Evolutionary conservation across 768 basidiomycete species (phyloP), one percentile per base, ranked within the genome.

Genomic region (Lanmaoa pseudosensibilis): DNA sequence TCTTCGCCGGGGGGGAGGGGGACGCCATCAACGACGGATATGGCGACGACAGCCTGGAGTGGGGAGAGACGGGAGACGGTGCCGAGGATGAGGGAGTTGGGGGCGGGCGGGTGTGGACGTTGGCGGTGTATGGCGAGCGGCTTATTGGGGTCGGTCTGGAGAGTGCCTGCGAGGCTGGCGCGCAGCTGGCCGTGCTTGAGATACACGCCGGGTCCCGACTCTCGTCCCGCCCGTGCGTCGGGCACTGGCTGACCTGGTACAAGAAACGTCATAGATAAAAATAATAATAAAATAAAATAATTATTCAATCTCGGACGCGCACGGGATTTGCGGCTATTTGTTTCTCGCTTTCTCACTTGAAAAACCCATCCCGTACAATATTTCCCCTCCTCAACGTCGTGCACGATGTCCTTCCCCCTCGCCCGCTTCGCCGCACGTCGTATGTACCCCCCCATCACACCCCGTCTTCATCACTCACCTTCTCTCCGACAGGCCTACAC

Each of bases 1-100:
- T 96, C 94, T 69, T 95, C 93, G 30, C 92, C 90, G 9, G 78
- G 74, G 37, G 91, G 86, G 46, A 94, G 77, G 2, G 92, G 91
- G 15, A 89, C 77, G 16, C 89, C 92, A 65, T 97, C 93, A 39
- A 95, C 92, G 8, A 93, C 88, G 23, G 86, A 83, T 61, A 97
- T 93, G 3, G 90, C 86, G 19, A 97, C 73, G 51, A 85, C 78
- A 1, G 94, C 94, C 70, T 95, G 92, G 56, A 84, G 71, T 1
- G 94, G 92, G 0, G 91, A 91, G 46, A 96, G 77, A 13, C 94
- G 86, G 6, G 87, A 89, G 32, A 97, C 81, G 30, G 83, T 84
- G 27, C 94, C 94, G 37, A 95, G 81, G 27, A 95, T 83, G 39
- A 90, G 72, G n/a, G 90, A 85, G 62, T 85, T 85, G 34, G 87